Conservation (phyloP, 2,329 filamentous ascomycete species). For the Lojkania enalia region DNA sequence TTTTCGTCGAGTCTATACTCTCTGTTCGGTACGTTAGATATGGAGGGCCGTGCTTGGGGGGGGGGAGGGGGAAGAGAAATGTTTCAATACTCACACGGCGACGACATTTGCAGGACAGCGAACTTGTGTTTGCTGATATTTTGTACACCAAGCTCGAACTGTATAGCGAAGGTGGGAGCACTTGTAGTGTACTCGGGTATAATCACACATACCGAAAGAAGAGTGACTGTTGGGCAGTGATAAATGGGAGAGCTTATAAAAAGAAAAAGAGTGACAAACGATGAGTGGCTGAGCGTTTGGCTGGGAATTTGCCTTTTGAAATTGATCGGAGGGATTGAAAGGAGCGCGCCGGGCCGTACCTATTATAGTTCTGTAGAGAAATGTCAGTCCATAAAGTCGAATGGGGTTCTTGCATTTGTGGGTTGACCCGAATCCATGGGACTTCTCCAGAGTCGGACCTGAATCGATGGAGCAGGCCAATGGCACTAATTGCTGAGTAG, state of each 20-base stretch:
- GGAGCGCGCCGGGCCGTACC: constrained; percentile 19
- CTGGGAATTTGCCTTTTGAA: constrained; percentile 7
- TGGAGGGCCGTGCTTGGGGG: too few species aligned
- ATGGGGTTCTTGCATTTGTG: constrained; percentile 15
- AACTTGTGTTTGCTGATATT: constrained; percentile 58
- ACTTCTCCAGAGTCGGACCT: constrained; percentile 7
- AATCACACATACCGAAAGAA: constrained; percentile 57
- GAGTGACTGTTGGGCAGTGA: constrained; percentile 30
- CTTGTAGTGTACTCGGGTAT: constrained; percentile 61
- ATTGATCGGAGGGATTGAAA: constrained; percentile 12
- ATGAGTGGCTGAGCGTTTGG: constrained; percentile 10
- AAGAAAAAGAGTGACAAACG: constrained; percentile 1
- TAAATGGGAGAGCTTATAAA: neutral
- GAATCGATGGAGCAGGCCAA: constrained; percentile 15
- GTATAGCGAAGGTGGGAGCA: constrained; percentile 60
- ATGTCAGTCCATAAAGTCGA: constrained; percentile 5
- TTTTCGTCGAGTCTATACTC: constrained; percentile 54
- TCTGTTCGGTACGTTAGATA: constrained; percentile 30
- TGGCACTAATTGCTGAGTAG: constrained; percentile 14
- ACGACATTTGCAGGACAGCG: constrained; percentile 60
- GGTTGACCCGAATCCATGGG: constrained; percentile 15
- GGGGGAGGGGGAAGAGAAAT: neutral
- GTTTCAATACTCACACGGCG: constrained; percentile 46
- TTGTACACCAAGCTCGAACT: constrained; percentile 60
- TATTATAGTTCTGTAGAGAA: constrained; percentile 15